Base-by-base conservation (phyloP, 805 yeast genomes). In the Pichia gijzeniarum region DNA sequence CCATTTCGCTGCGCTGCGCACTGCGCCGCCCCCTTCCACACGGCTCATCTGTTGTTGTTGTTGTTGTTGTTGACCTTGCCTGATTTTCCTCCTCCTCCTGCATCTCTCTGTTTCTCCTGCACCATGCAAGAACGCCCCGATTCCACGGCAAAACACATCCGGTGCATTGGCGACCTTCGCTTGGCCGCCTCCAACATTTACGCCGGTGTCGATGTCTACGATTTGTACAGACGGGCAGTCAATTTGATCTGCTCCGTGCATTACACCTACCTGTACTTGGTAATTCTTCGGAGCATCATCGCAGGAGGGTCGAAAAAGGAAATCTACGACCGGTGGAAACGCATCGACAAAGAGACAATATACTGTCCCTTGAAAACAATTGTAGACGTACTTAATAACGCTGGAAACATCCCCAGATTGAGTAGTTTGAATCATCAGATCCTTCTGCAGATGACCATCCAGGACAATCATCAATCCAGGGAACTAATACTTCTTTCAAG, bases 231-330 rank as follows among this genome's bases (percentile, higher is more conserved):
- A 10, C 28, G 35, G 19, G 25, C 14, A 6, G 41, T 39, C 7
- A 39, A 39, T 14, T n/a, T 39, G 35, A 12, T 39, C 13, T 16
- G 25, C 5, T 28, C 35, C 4, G 10, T 39, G 10, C n/a, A 30
- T n/a, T 39, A 39, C n/a, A 5, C 25, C 19, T 39, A 30, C 27
- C 33, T 30, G 41, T 39, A 39, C 18, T 39, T 39, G 21, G 13
- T 39, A 4, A 16, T 39, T 9, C 18, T 39, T 7, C 35, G 25
- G 9, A 10, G 27, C 12, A 6, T 18, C 8, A 39, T 39, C 14
- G 16, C 17, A 5, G 18, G 28, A 9, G 41, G 34, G 19, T 20
- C 14, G n/a, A 38, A 27, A n/a, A 27, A 25, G 19, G 22, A 17
- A 19, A 5, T 27, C 5, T 38, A 20, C 28, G 28, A 19, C 10